These are phyloP conservation scores for Populus davidiana DNA, from an alignment of 345 rosid species.

Conservation along the genomic window DNA sequence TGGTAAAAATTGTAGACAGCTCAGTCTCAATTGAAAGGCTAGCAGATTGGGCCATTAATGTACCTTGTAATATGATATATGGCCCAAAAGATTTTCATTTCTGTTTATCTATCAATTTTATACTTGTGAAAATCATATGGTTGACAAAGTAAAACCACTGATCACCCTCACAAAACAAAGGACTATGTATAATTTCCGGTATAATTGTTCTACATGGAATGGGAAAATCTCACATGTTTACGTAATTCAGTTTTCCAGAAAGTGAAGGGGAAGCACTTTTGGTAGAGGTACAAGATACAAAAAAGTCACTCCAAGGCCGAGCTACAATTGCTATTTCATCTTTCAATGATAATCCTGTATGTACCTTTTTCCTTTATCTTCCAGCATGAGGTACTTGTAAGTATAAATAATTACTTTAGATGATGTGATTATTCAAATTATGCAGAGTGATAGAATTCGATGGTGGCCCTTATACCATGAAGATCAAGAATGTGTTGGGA, in stretches of 20 bases:
- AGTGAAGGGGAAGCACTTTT: constrained; percentile 74
- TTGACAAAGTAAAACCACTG: constrained; percentile 13
- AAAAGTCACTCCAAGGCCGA: constrained; percentile 65
- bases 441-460: constrained; percentile 71
- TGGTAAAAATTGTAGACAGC: neutral
- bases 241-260: constrained; percentile 71
- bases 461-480: constrained; percentile 93
- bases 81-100: neutral
- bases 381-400: constrained; percentile 2
- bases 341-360: constrained; percentile 69
- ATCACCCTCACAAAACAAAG: neutral
- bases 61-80: neutral
- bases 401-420: neutral
- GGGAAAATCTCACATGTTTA: constrained; percentile 17
- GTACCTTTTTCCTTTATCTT: constrained; percentile 25
- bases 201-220: constrained; percentile 6
- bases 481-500: constrained; percentile 94
- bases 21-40: neutral
- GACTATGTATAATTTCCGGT: neutral
- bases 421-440: constrained; percentile 13
- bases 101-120: neutral
- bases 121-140: neutral
- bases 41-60: neutral
- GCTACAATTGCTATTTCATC: constrained; percentile 65
- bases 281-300: constrained; percentile 77